Evolutionary conservation across 805 yeast species (phyloP).

Genomic region (Tetrapisispora iriomotensis): DNA sequence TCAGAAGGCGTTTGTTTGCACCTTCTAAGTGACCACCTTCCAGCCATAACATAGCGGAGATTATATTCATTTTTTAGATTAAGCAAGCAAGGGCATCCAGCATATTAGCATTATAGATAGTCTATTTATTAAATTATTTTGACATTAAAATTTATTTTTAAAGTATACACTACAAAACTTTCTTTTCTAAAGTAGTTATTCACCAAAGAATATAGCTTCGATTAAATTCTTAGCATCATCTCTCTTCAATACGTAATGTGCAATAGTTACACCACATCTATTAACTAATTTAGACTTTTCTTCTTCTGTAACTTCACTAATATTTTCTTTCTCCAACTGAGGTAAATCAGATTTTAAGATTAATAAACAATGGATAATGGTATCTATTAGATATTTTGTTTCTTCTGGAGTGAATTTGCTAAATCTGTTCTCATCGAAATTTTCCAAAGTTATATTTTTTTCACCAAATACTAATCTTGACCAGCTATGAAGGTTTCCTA

Average conservation of each 20-base stretch:
- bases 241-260: slow-evolving; percentile 39
- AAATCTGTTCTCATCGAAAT: slow-evolving; percentile 11
- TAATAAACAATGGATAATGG: slow-evolving; percentile 46
- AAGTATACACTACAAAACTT: no score
- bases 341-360: slow-evolving; percentile 34
- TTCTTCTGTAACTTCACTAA: slow-evolving; percentile 29
- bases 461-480: slow-evolving; percentile 43
- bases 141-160: background rate
- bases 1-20: slow-evolving; percentile 31
- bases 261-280: slow-evolving; percentile 53
- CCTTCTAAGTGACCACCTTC: slow-evolving; percentile 14
- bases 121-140: background rate
- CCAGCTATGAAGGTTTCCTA: slow-evolving; percentile 85
- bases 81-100: background rate
- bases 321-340: slow-evolving; percentile 27
- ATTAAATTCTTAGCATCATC: slow-evolving; percentile 41
- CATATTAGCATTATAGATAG: background rate
- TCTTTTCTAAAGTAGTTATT: slow-evolving; percentile 23
- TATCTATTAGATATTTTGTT: slow-evolving; percentile 37
- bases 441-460: slow-evolving; percentile 17
- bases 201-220: slow-evolving; percentile 69
- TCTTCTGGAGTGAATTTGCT: slow-evolving; percentile 36
- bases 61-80: background rate
- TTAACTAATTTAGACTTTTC: slow-evolving; percentile 38
- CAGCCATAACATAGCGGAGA: background rate